Evolutionary conservation across 805 yeast genomes (phyloP).

Genomic region (Ogataea henricii): DNA sequence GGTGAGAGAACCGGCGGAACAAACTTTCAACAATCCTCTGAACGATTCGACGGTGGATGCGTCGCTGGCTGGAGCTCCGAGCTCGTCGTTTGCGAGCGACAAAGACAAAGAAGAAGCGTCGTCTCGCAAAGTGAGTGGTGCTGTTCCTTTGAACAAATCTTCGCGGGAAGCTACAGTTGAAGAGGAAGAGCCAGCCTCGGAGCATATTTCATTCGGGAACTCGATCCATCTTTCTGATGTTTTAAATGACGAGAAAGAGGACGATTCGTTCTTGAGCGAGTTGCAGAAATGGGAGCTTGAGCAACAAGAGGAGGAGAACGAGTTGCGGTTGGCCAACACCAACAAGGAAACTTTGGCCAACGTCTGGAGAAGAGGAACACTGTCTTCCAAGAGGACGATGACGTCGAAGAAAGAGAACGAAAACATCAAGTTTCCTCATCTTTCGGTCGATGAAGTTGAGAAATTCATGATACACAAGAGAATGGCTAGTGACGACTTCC

Average conservation of each 20-base stretch:
- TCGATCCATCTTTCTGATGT: conserved; percentile 30
- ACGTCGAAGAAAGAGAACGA: conserved; percentile 16
- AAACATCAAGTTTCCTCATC: conserved; percentile 18
- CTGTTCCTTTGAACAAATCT: too few species aligned
- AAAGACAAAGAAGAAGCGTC: too few species aligned
- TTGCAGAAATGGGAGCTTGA: conserved; percentile 38
- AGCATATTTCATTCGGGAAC: conserved; percentile 5
- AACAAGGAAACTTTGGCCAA: conserved; percentile 25
- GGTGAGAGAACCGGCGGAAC: not conserved
- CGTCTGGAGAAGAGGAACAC: conserved; percentile 34
- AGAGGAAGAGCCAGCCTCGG: too few species aligned
- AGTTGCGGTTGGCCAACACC: conserved; percentile 4
- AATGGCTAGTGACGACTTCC: conserved; percentile 34
- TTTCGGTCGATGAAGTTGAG: conserved; percentile 32
- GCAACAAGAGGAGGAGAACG: conserved; percentile 9
- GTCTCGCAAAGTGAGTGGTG: too few species aligned
- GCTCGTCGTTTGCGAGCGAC: too few species aligned
- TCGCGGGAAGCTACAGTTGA: too few species aligned
- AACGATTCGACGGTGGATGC: conserved; percentile 22
- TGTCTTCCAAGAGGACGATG: conserved; percentile 21
- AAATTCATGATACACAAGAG: conserved; percentile 33
- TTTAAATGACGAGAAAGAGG: conserved; percentile 39
- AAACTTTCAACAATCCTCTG: conserved; percentile 26
- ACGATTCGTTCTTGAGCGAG: conserved; percentile 45
- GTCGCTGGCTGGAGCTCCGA: conserved; percentile 1